Conservation (phyloP, 1,139 yeast species). For the Candida albicans region DNA sequence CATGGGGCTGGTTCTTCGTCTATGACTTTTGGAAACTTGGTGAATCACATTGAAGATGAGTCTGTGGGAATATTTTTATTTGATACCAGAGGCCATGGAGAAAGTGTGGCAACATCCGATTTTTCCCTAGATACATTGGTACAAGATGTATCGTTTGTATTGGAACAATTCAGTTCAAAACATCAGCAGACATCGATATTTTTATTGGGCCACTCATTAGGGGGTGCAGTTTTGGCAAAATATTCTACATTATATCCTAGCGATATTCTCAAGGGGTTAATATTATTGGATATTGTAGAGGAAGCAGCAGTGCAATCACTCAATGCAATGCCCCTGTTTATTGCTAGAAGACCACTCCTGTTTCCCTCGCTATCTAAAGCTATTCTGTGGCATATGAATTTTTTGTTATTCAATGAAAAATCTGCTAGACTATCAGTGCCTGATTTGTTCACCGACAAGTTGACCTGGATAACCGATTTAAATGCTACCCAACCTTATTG, state of each 20-base stretch:
- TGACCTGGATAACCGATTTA: slow-evolving; percentile 67
- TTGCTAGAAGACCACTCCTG: slow-evolving; percentile 57
- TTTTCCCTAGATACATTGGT: slow-evolving; percentile 54
- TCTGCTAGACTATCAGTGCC: slow-evolving; percentile 84
- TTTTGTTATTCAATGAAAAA: slow-evolving; percentile 52
- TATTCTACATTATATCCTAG: slow-evolving; percentile 21
- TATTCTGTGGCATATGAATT: slow-evolving; percentile 76
- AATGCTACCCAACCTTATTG: slow-evolving; percentile 63
- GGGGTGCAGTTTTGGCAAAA: slow-evolving; percentile 79
- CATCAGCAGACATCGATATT: slow-evolving; percentile 30
- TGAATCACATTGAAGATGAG: slow-evolving; percentile 25
- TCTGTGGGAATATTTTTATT: slow-evolving; percentile 59
- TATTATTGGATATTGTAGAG: slow-evolving; percentile 88
- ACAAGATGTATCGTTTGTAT: slow-evolving; percentile 53
- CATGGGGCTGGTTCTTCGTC: slow-evolving; percentile 97
- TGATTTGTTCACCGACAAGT: slow-evolving; percentile 41
- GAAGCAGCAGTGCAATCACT: slow-evolving; percentile 82
- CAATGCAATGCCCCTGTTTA: slow-evolving; percentile 61
- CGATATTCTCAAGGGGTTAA: slow-evolving; percentile 54
- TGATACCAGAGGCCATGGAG: slow-evolving; percentile 87
- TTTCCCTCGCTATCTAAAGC: slow-evolving; percentile 60
- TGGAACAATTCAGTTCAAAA: slow-evolving; percentile 34
- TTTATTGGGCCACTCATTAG: slow-evolving; percentile 87
- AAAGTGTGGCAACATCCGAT: slow-evolving; percentile 28
- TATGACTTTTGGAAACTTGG: slow-evolving; percentile 65